Conservation (phyloP, 371 early-diverging fungal species). For the Syncephalastrum contaminatum region DNA sequence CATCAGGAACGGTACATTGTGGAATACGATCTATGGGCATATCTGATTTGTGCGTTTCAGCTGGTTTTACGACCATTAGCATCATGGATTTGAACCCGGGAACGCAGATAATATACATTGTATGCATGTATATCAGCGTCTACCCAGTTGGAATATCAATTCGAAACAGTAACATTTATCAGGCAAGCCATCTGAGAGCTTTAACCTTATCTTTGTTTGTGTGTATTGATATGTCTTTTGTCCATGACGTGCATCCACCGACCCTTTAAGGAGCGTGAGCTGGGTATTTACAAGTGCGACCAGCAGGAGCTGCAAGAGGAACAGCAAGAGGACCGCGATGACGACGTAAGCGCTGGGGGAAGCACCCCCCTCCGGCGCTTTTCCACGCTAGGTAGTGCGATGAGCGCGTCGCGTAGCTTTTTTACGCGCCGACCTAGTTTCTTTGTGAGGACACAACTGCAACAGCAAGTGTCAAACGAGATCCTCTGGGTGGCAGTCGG, state of each 20-base stretch:
- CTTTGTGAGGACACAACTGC: conserved; percentile 23
- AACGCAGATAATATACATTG: conserved; percentile 37
- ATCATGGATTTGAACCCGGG: conserved; percentile 42
- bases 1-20: conserved; percentile 34
- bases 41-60: conserved; percentile 41
- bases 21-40: conserved; percentile 37
- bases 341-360: neutral
- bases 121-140: conserved; percentile 49
- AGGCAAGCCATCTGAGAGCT: conserved; percentile 15
- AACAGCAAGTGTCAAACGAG: conserved; percentile 19
- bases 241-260: neutral
- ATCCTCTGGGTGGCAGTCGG: conserved; percentile 18
- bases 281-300: conserved; percentile 19
- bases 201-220: too few relatives aligned
- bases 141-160: conserved; percentile 50
- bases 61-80: conserved; percentile 42
- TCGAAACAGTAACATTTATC: conserved; percentile 47
- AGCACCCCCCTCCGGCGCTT: conserved; percentile 6
- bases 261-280: conserved; percentile 14
- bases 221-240: neutral
- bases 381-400: conserved; percentile 11
- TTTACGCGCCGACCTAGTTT: conserved; percentile 16
- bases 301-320: conserved; percentile 3
- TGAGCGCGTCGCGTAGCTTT: conserved; percentile 11
- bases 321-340: neutral